Evolutionary conservation across 805 yeast species (phyloP).

Genomic region (Schizosaccharomyces pombe): ASM294v3 CU329670.1:2383001-2383500

Average conservation of each 20-base stretch:
- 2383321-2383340: conserved; percentile 57
- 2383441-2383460: conserved; percentile 73
- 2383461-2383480: conserved; percentile 49
- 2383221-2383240: neutral
- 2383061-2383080: too few species aligned
- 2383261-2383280: neutral
- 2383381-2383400: conserved; percentile 37
- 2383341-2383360: conserved; percentile 56
- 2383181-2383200: neutral
- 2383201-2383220: too few species aligned
- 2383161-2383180: too few species aligned
- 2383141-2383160: too few species aligned
- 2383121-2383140: too few species aligned
- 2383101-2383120: too few species aligned
- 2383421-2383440: conserved; percentile 54
- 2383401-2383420: conserved; percentile 59
- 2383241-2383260: neutral
- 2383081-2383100: too few species aligned
- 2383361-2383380: conserved; percentile 71
- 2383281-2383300: conserved; percentile 21
- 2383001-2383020: too few species aligned
- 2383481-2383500: conserved; percentile 5
- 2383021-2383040: too few species aligned
- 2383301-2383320: conserved; percentile 62
- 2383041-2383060: too few species aligned